Percentiles rank a stretch among this genome's conserved stretches.
phyloP scores from a whole-genome alignment of 2,329 filamentous ascomycete species.

The Colletotrichum tropicale region DNA sequence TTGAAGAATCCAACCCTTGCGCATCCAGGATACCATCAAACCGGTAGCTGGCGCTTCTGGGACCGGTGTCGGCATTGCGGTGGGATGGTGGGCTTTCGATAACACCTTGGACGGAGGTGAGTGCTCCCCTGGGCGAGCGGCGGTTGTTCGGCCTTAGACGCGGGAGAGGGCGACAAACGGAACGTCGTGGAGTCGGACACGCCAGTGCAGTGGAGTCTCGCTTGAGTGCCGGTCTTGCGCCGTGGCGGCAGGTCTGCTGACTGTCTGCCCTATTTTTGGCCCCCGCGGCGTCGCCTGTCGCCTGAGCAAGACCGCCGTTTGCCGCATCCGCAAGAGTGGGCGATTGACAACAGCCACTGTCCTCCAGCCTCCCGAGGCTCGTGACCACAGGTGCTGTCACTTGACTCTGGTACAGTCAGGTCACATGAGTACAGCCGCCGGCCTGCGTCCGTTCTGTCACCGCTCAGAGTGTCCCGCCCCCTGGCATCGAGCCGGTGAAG shows the following conservation, averaged over 20 bases:
- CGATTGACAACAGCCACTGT: slow-evolving; percentile 6
- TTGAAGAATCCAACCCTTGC: background rate
- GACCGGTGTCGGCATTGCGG: slow-evolving; percentile 2
- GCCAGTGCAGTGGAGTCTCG: background rate
- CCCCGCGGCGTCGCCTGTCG: background rate
- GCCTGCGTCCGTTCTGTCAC: background rate
- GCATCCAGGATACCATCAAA: background rate
- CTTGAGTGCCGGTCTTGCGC: background rate
- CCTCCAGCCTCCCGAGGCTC: background rate
- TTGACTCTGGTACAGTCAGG: background rate
- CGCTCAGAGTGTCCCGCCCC: background rate
- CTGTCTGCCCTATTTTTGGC: slow-evolving; percentile 1
- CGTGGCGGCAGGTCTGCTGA: slow-evolving; percentile 13
- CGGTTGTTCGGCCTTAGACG: slow-evolving; percentile 9
- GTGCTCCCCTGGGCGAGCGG: background rate
- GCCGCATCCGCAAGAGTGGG: background rate
- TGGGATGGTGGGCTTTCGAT: background rate
- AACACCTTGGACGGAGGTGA: background rate
- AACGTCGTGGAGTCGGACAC: background rate
- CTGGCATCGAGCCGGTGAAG: background rate
- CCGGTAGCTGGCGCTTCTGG: background rate
- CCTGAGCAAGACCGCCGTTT: slow-evolving; percentile 3
- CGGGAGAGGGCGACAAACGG: slow-evolving; percentile 4
- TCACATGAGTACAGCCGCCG: background rate
- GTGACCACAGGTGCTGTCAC: slow-evolving; percentile 6